Conservation (phyloP, 2,329 filamentous ascomycete genomes). For the Ascochyta koolunga region DNA sequence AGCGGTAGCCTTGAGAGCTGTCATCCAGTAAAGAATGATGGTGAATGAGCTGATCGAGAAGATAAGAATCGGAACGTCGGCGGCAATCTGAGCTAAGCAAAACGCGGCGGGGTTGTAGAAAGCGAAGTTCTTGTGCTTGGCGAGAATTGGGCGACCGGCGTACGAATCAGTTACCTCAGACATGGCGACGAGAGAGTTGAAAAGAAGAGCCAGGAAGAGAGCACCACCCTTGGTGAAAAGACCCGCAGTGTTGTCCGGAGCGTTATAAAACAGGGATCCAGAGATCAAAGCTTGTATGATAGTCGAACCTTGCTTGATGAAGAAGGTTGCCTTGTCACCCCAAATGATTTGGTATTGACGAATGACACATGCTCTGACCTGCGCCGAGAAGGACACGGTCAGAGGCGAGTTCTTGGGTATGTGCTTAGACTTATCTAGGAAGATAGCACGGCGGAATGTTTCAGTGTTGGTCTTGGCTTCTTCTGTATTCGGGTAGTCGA, state of each 20-base stretch:
- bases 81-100: slow-evolving; percentile 71
- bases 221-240: slow-evolving; percentile 69
- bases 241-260: slow-evolving; percentile 62
- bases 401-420: slow-evolving; percentile 43
- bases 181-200: slow-evolving; percentile 67
- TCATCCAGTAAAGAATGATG: slow-evolving; percentile 71
- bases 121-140: slow-evolving; percentile 83
- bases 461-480: neutral
- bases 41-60: too few species aligned
- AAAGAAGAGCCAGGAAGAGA: slow-evolving; percentile 66
- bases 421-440: too few species aligned
- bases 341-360: slow-evolving; percentile 70
- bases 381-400: slow-evolving; percentile 54
- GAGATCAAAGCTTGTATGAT: slow-evolving; percentile 56
- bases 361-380: slow-evolving; percentile 44
- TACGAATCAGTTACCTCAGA: slow-evolving; percentile 67
- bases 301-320: slow-evolving; percentile 66
- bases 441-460: too few species aligned
- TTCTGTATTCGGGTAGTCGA: too few species aligned
- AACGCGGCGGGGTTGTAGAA: slow-evolving; percentile 83
- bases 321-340: slow-evolving; percentile 67
- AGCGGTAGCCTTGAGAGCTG: slow-evolving; percentile 71
- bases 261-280: slow-evolving; percentile 71
- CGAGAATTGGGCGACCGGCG: slow-evolving; percentile 73
- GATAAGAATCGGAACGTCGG: slow-evolving; percentile 52